phyloP scores from a whole-genome alignment of 1,284 basidiomycete genomes.

The Malassezia globosa region DNA sequence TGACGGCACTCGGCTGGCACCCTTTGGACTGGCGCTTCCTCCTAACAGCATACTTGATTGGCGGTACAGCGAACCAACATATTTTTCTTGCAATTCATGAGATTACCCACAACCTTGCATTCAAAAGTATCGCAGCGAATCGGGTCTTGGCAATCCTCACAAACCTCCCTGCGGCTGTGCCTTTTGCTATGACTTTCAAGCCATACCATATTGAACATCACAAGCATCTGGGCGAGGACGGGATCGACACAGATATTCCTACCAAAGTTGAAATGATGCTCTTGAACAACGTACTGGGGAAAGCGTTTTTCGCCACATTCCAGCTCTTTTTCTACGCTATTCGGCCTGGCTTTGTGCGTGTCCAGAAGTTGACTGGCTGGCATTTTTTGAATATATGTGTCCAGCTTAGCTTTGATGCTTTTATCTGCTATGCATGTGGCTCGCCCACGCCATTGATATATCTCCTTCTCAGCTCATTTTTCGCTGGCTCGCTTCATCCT shows the following conservation, averaged over 20 bases:
- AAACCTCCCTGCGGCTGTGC: slow-evolving; percentile 83
- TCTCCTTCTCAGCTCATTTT: slow-evolving; percentile 75
- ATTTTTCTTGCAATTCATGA: slow-evolving; percentile 95
- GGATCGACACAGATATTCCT: slow-evolving; percentile 86
- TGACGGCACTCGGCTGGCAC: slow-evolving; percentile 43
- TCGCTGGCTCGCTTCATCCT: slow-evolving; percentile 88
- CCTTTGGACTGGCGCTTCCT: slow-evolving; percentile 65
- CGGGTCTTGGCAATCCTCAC: slow-evolving; percentile 77
- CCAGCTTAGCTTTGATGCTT: slow-evolving; percentile 63
- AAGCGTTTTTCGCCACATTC: slow-evolving; percentile 95
- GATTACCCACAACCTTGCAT: slow-evolving; percentile 94
- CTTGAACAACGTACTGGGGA: slow-evolving; percentile 88
- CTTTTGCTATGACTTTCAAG: slow-evolving; percentile 94
- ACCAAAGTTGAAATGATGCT: slow-evolving; percentile 71
- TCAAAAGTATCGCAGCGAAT: slow-evolving; percentile 70
- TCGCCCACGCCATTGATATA: slow-evolving; percentile 53
- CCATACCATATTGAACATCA: slow-evolving; percentile 75
- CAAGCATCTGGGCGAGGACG: slow-evolving; percentile 88
- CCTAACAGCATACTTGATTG: slow-evolving; percentile 68
- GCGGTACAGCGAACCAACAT: slow-evolving; percentile 93
- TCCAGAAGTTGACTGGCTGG: slow-evolving; percentile 70
- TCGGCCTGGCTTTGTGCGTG: slow-evolving; percentile 82
- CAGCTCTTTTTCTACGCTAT: slow-evolving; percentile 97
- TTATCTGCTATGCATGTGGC: slow-evolving; percentile 45
- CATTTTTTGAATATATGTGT: slow-evolving; percentile 65